These are phyloP conservation scores for Pisolithus microcarpus DNA, from an alignment of 768 basidiomycete genomes.

Conservation along the genomic window DNA sequence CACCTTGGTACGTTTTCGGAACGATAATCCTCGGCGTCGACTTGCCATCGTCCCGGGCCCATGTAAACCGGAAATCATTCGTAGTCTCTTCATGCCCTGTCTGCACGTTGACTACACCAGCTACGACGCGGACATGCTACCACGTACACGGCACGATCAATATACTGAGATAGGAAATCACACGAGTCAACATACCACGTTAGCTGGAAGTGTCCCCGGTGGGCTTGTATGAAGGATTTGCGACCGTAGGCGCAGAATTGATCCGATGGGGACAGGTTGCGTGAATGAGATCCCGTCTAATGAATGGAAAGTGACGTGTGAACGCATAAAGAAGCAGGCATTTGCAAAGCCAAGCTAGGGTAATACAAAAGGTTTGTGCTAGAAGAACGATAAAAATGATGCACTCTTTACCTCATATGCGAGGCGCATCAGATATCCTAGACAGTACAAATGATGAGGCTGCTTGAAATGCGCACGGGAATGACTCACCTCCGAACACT, in stretches of 20 bases:
- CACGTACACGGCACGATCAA: not conserved
- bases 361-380: not conserved
- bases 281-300: constrained; percentile 76
- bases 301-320: constrained; percentile 63
- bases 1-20: constrained; percentile 66
- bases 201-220: constrained; percentile 26
- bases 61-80: constrained; percentile 74
- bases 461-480: not conserved
- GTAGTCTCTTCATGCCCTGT: constrained; percentile 61
- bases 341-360: constrained; percentile 66
- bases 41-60: constrained; percentile 42
- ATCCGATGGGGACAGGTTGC: constrained; percentile 78
- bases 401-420: constrained; percentile 53
- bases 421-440: constrained; percentile 52
- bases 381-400: too few relatives aligned
- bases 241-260: constrained; percentile 67
- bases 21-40: constrained; percentile 44
- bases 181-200: constrained; percentile 45
- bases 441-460: not conserved
- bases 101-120: constrained; percentile 62
- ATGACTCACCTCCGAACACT: constrained; percentile 60
- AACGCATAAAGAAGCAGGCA: constrained; percentile 59
- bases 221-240: constrained; percentile 54
- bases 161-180: not conserved
- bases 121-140: constrained; percentile 66